phyloP scores from a whole-genome alignment of 495 filamentous ascomycete species.

The Aspergillus campestris region DNA sequence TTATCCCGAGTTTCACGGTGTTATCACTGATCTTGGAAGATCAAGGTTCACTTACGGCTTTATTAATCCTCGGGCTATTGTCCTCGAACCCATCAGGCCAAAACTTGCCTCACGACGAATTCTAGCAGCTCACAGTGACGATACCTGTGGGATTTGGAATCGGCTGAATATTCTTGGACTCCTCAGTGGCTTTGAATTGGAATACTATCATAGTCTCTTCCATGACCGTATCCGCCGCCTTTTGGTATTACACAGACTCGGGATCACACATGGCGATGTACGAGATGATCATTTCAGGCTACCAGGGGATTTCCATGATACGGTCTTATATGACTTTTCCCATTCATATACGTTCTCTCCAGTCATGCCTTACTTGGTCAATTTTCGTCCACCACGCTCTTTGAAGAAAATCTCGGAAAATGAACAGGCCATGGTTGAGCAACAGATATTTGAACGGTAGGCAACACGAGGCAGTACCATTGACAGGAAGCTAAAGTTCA shows the following conservation, averaged over 20 bases:
- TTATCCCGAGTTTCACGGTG: not conserved
- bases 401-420: not conserved
- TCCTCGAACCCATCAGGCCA: not conserved
- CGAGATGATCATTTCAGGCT: constrained; percentile 5
- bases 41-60: not conserved
- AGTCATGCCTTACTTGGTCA: not conserved
- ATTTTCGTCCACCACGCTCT: not conserved
- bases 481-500: too few species aligned
- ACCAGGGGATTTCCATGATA: constrained; percentile 2
- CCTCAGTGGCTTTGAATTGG: constrained; percentile 1
- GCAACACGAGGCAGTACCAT: too few species aligned
- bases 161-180: too few species aligned
- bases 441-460: too few species aligned
- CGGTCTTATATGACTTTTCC: constrained; percentile 1
- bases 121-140: not conserved
- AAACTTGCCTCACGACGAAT: not conserved
- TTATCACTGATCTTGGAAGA: not conserved
- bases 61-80: not conserved
- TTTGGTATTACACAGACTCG: not conserved
- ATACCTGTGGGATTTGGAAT: not conserved
- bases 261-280: constrained; percentile 5
- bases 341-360: not conserved
- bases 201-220: constrained; percentile 1
- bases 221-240: not conserved
- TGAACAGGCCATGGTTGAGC: not conserved